These are phyloP conservation scores for Fusarium irregulare DNA, from an alignment of 2,329 filamentous ascomycete genomes.

Conservation along the genomic window DNA sequence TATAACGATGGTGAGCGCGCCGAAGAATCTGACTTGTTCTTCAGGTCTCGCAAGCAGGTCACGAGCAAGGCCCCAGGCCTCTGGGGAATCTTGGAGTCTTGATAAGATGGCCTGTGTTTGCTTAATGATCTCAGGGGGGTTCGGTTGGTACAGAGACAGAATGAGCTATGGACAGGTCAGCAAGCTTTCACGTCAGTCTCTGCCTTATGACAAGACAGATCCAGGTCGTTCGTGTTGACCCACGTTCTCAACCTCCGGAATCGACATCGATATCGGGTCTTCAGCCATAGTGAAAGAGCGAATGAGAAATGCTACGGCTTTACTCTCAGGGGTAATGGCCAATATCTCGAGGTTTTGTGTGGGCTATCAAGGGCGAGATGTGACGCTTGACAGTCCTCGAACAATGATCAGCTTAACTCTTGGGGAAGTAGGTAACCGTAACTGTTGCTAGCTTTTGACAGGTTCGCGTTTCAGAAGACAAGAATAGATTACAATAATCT, in stretches of 20 bases:
- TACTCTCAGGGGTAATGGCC: neutral
- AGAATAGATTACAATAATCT: neutral
- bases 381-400: neutral
- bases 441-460: neutral
- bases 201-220: neutral
- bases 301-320: neutral
- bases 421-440: neutral
- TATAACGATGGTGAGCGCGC: conserved; percentile 89
- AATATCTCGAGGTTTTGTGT: neutral
- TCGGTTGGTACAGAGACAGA: conserved; percentile 65
- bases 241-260: conserved; percentile 38
- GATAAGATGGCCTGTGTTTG: conserved; percentile 79
- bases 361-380: neutral
- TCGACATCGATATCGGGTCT: conserved; percentile 27
- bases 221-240: neutral
- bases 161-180: conserved; percentile 56
- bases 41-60: conserved; percentile 75
- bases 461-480: neutral
- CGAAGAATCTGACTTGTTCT: conserved; percentile 88
- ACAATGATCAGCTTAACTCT: neutral
- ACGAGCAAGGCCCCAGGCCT: conserved; percentile 89
- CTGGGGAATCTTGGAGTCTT: conserved; percentile 78
- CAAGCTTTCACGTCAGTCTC: neutral
- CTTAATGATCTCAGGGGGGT: conserved; percentile 59
- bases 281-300: conserved; percentile 21